Evolutionary conservation across 2,329 filamentous ascomycete species (phyloP), one percentile per base, ranked within the genome.

Genomic region (Periglandula ipomoeae): DNA sequence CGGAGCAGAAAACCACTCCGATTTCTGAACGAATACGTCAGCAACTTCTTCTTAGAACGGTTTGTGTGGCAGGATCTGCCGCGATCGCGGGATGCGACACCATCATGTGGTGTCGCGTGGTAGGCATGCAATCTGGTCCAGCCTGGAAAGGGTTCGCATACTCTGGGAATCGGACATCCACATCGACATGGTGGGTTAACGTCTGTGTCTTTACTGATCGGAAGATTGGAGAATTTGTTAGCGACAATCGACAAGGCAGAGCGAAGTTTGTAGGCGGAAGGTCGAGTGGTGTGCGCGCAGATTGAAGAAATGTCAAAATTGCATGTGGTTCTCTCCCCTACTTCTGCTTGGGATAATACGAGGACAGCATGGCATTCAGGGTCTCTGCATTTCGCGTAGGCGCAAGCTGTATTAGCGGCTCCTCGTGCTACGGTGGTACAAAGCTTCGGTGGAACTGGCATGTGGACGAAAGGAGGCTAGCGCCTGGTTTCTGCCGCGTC

Each of bases 101-200:
- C 26, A 17, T 17, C 8, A 19, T 9, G 11, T 11, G 35, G 30
- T 34, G 26, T 44, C 45, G 45, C 41, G 37, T 39, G n/a, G 27
- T n/a, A 35, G 24, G 48, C 3, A 32, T 22, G 23, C 32, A 20
- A 32, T 11, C 22, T 32, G 24, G 24, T 43, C 22, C n/a, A 23
- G 17, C 17, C 39, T 22, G 48, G n/a, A 45, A 42, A 11, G 27
- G 39, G 24, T 38, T 35, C 44, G 75, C 86, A 63, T 78, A 95
- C 91, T 97, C 70, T 97, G 91, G 65, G 86, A 81, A 71, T 97
- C 91, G 60, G 90, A 87, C 63, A 97, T 78, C 91, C 91, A 97
- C 87, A 95, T 94, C 52, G 88, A 85, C 63, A 86, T 66, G 43
- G 55, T 63, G 51, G 50, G 48, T 37, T 30, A 20, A 26, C 5